These are phyloP conservation scores for Acanthamoeba divionensis DNA, from an alignment of 208 protist genomes.

Conservation along the genomic window DNA sequence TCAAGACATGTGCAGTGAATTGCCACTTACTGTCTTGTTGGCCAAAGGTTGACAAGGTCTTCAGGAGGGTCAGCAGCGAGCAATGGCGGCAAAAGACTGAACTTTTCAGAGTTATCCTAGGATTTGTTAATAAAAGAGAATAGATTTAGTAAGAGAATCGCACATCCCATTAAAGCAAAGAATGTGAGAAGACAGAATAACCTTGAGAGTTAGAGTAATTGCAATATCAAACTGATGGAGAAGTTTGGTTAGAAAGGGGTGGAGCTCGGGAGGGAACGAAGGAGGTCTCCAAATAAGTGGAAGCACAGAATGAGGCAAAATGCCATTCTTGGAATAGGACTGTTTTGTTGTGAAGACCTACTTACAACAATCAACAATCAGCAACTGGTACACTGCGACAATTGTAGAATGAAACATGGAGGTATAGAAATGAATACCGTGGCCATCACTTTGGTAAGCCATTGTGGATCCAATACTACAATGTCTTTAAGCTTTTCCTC, in stretches of 20 bases:
- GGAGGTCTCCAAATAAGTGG: slow-evolving; percentile 1
- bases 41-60: neutral
- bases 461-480: slow-evolving; percentile 62
- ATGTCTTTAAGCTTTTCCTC: slow-evolving; percentile 58
- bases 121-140: neutral
- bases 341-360: slow-evolving; percentile 56
- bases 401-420: neutral
- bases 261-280: neutral
- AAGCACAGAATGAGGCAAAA: neutral
- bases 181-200: neutral
- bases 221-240: slow-evolving; percentile 40
- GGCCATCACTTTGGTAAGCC: too few species aligned
- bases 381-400: too few species aligned
- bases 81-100: slow-evolving; percentile 8
- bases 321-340: slow-evolving; percentile 42
- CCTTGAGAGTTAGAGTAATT: slow-evolving; percentile 55
- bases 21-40: neutral
- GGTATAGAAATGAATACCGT: slow-evolving; percentile 36
- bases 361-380: neutral
- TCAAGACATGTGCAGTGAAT: too few species aligned
- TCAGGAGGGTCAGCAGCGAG: neutral
- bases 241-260: slow-evolving; percentile 16
- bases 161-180: neutral
- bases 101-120: neutral
- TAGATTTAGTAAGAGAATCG: too few species aligned